These are phyloP conservation scores for Talaromyces borbonicus DNA, from an alignment of 495 filamentous ascomycete species.

Conservation along the genomic window DNA sequence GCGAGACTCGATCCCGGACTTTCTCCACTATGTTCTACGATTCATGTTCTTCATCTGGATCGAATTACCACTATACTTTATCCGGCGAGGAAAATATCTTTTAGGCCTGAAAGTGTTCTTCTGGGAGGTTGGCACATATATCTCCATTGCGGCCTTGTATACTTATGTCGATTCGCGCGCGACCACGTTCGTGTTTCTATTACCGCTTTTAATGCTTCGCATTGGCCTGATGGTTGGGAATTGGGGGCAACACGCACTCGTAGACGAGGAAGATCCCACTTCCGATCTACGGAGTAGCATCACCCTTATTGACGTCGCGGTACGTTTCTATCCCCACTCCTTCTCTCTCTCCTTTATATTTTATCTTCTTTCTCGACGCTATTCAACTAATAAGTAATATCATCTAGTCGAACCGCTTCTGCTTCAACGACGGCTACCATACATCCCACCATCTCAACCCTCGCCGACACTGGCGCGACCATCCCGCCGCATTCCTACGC, in stretches of 20 bases:
- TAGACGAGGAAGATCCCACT: conserved; percentile 56
- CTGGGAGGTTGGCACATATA: conserved; percentile 49
- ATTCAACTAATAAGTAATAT: conserved; percentile 8
- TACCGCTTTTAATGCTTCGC: conserved; percentile 51
- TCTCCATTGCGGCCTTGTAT: conserved; percentile 36
- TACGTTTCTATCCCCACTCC: conserved; percentile 28
- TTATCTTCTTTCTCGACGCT: not conserved
- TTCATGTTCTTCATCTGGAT: conserved; percentile 65
- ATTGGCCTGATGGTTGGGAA: conserved; percentile 64
- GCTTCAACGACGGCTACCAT: conserved; percentile 71
- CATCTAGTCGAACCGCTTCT: conserved; percentile 56
- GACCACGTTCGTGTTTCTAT: conserved; percentile 47
- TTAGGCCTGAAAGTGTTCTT: conserved; percentile 42
- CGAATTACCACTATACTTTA: conserved; percentile 66
- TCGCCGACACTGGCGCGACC: conserved; percentile 63
- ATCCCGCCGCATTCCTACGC: conserved; percentile 55
- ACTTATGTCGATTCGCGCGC: conserved; percentile 38
- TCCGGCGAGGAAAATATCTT: conserved; percentile 40
- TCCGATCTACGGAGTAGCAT: conserved; percentile 64
- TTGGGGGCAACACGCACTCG: conserved; percentile 68
- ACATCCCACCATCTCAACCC: conserved; percentile 70
- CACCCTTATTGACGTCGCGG: conserved; percentile 61
- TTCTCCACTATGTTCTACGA: conserved; percentile 57
- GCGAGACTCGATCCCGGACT: conserved; percentile 53
- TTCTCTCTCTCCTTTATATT: not conserved